Evolutionary conservation across 2,329 filamentous ascomycete species (phyloP).

Genomic region (Amauroascus verrucosus): DNA sequence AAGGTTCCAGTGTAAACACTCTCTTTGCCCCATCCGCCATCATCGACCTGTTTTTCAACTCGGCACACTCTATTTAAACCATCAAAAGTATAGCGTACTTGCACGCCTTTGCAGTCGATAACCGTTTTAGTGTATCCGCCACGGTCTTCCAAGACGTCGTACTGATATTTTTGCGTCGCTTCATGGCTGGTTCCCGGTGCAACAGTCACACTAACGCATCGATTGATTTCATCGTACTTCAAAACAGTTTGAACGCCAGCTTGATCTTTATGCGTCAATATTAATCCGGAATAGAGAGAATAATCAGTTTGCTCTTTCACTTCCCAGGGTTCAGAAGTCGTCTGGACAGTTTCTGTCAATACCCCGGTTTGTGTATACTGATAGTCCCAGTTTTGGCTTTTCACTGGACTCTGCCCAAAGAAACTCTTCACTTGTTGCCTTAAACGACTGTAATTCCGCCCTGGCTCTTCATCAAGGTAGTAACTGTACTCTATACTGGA

Average conservation of each 20-base stretch:
- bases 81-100: slow-evolving; percentile 1
- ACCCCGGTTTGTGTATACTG: background rate
- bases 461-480: background rate
- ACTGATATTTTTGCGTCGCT: slow-evolving; percentile 1
- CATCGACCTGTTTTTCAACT: slow-evolving; percentile 2
- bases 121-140: background rate
- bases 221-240: slow-evolving; percentile 5
- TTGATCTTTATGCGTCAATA: background rate
- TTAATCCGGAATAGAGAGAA: slow-evolving; percentile 1
- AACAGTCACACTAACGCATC: background rate
- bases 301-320: background rate
- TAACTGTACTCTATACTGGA: background rate
- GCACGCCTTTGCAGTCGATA: slow-evolving; percentile 3
- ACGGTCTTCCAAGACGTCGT: background rate
- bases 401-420: background rate
- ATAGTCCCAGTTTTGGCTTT: background rate
- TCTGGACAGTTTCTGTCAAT: background rate
- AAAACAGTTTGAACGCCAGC: background rate
- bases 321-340: background rate
- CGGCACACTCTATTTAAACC: slow-evolving; percentile 5
- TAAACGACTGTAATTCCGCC: background rate
- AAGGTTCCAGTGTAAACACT: background rate
- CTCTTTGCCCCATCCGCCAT: background rate
- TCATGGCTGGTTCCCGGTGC: slow-evolving; percentile 3
- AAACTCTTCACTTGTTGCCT: background rate